Conservation (phyloP, 208 protist species). For the Acanthamoeba castellanii region DNA sequence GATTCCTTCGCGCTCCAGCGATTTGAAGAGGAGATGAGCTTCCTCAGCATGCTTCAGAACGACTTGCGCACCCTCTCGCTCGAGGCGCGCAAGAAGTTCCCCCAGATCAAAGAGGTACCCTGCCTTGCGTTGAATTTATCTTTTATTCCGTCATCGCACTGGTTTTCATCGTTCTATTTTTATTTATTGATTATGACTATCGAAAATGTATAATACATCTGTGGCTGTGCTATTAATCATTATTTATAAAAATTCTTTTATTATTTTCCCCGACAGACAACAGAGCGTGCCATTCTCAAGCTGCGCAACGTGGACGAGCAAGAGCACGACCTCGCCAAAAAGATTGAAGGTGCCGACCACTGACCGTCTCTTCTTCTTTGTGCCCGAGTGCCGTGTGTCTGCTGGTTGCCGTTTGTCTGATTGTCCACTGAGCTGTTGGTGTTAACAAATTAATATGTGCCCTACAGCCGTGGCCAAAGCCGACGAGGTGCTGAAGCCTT, state of each 20-base stretch:
- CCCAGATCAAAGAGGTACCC: slow-evolving; percentile 71
- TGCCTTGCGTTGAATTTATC: not conserved
- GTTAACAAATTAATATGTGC: no score
- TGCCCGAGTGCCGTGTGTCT: no score
- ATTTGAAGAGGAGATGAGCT: slow-evolving; percentile 34
- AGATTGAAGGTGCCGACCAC: slow-evolving; percentile 28
- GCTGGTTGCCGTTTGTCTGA: no score
- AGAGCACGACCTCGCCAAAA: slow-evolving; percentile 41
- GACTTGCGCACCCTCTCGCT: slow-evolving; percentile 45
- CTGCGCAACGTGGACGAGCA: slow-evolving; percentile 65
- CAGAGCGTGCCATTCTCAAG: slow-evolving; percentile 59
- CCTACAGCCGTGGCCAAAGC: slow-evolving; percentile 51
- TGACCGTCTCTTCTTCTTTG: no score
- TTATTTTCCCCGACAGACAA: not conserved
- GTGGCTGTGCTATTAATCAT: no score
- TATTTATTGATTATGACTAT: not conserved
- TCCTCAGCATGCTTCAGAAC: slow-evolving; percentile 67
- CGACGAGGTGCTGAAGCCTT: slow-evolving; percentile 67
- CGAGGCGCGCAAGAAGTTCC: slow-evolving; percentile 63
- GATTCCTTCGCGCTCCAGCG: not conserved
- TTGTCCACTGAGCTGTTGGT: no score
- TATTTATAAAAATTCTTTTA: no score
- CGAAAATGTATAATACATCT: no score
- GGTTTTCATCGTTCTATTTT: not conserved
- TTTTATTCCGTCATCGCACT: not conserved